phyloP scores from a whole-genome alignment of 208 protist species.

The Leishmania arabica region DNA sequence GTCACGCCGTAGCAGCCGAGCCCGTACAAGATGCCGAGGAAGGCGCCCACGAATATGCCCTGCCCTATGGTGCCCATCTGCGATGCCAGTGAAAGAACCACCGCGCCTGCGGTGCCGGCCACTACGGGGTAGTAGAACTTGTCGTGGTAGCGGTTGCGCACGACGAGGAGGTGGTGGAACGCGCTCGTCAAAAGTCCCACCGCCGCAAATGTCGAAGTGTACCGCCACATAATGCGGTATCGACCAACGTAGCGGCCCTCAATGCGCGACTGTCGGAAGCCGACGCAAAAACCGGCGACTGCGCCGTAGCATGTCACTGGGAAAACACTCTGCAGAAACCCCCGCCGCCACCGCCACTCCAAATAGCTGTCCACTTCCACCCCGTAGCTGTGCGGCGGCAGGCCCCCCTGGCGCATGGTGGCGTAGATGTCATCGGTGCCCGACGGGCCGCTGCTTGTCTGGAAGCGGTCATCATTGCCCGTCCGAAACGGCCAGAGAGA shows the following conservation, averaged over 20 bases:
- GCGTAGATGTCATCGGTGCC: constrained; percentile 68
- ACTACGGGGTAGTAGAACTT: constrained; percentile 78
- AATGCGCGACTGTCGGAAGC: constrained; percentile 72
- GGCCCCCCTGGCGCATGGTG: constrained; percentile 47
- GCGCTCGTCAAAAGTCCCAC: constrained; percentile 72
- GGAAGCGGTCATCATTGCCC: constrained; percentile 87
- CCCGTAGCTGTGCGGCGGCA: constrained; percentile 64
- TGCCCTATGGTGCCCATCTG: constrained; percentile 74
- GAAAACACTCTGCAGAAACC: constrained; percentile 78
- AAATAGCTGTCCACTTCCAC: constrained; percentile 74
- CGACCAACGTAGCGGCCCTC: constrained; percentile 84
- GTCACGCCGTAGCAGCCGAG: constrained; percentile 69
- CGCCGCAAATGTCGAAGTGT: constrained; percentile 76
- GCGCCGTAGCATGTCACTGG: constrained; percentile 75
- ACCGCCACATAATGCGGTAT: constrained; percentile 77
- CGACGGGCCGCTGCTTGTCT: constrained; percentile 27
- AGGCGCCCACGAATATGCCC: constrained; percentile 70
- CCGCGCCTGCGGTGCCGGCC: constrained; percentile 43
- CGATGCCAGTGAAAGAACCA: constrained; percentile 56
- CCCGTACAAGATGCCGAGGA: constrained; percentile 76
- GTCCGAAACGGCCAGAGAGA: constrained; percentile 87
- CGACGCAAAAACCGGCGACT: constrained; percentile 58
- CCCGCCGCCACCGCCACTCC: constrained; percentile 84
- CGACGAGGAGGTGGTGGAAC: constrained; percentile 79
- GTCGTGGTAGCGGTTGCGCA: constrained; percentile 81